Evolutionary conservation across 495 filamentous ascomycete species (phyloP).

Genomic region (Hamigera avellanea): DNA sequence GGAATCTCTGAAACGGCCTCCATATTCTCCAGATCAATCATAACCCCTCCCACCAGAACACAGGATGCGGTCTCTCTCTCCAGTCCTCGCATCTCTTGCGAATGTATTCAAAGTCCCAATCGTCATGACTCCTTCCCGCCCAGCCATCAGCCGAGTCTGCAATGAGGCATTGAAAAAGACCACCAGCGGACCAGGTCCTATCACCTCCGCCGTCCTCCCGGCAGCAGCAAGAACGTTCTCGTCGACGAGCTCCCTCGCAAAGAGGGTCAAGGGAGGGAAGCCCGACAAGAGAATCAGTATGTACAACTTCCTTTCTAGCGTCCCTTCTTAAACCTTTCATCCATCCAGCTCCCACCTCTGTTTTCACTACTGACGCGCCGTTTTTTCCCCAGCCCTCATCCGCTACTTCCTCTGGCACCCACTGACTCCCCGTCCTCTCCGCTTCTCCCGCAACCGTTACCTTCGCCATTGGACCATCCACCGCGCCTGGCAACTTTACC

Average conservation of each 20-base stretch:
- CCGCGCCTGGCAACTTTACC: conserved; percentile 76
- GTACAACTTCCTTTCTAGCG: conserved; percentile 12
- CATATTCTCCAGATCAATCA: not conserved
- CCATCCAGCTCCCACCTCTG: no score
- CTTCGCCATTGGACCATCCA: conserved; percentile 99
- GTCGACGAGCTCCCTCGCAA: conserved; percentile 25
- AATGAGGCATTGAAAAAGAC: conserved; percentile 10
- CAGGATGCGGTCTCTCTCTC: conserved; percentile 31
- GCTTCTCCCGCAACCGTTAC: conserved; percentile 74
- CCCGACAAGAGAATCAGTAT: conserved; percentile 38
- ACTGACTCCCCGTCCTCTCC: conserved; percentile 62
- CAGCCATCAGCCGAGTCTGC: conserved; percentile 16
- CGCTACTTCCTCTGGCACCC: conserved; percentile 56
- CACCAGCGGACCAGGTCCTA: conserved; percentile 1
- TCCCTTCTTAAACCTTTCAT: no score
- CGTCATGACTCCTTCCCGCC: conserved; percentile 19
- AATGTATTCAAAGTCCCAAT: conserved; percentile 33
- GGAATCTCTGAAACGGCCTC: not conserved
- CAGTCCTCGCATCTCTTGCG: conserved; percentile 33
- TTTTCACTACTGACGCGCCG: not conserved
- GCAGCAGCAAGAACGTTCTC: conserved; percentile 25
- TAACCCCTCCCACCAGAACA: conserved; percentile 1
- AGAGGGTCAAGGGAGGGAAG: conserved; percentile 17
- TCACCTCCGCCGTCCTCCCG: no score
- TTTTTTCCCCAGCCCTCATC: conserved; percentile 36